Conservation (phyloP, 2,329 filamentous ascomycete species). For the Hymenoscyphus occultus region DNA sequence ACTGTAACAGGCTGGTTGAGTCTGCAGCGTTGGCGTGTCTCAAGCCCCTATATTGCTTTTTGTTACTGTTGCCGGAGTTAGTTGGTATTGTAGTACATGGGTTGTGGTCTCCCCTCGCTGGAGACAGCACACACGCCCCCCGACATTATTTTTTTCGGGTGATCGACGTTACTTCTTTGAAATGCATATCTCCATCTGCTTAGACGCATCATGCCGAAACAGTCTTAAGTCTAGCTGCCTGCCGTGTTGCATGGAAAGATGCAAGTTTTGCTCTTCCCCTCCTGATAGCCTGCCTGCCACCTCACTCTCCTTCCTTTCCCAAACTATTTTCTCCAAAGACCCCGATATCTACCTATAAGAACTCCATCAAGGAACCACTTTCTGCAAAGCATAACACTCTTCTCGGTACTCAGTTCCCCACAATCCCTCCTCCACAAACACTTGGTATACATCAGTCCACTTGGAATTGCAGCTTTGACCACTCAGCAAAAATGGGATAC, state of each 20-base stretch:
- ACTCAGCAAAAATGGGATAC: slow-evolving; percentile 33
- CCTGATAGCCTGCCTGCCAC: slow-evolving; percentile 33
- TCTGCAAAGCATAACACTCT: slow-evolving; percentile 36
- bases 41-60: slow-evolving; percentile 31
- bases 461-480: slow-evolving; percentile 14
- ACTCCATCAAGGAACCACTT: slow-evolving; percentile 28
- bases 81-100: slow-evolving; percentile 32
- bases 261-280: slow-evolving; percentile 26
- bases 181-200: slow-evolving; percentile 29
- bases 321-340: slow-evolving; percentile 13
- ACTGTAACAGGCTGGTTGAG: slow-evolving; percentile 30
- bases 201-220: slow-evolving; percentile 38
- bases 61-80: slow-evolving; percentile 25
- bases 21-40: slow-evolving; percentile 34
- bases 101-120: slow-evolving; percentile 33
- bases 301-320: slow-evolving; percentile 33
- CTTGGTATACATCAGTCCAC: slow-evolving; percentile 10
- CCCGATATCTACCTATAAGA: slow-evolving; percentile 33
- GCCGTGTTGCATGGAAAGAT: slow-evolving; percentile 34
- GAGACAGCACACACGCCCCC: slow-evolving; percentile 35
- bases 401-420: slow-evolving; percentile 29
- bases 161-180: slow-evolving; percentile 37
- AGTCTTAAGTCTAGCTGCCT: slow-evolving; percentile 33
- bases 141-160: slow-evolving; percentile 28
- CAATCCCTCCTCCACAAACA: slow-evolving; percentile 29